A percentile compares a stretch with the other conserved stretches of the same genome.
phyloP scores from a whole-genome alignment of 129 eudicot genomes.

The Scalesia atractyloides region DNA sequence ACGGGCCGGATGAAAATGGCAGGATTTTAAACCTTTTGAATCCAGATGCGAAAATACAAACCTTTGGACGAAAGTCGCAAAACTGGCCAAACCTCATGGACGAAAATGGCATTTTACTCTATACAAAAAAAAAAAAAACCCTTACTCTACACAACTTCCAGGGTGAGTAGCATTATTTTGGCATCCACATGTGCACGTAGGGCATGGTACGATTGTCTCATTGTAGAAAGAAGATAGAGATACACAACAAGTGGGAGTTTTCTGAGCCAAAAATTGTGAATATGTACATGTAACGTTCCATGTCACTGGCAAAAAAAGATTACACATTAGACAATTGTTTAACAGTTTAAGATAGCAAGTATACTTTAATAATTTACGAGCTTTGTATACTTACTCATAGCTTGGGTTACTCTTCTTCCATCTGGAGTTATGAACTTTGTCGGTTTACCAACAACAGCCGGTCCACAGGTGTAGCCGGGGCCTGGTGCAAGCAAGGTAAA shows the following conservation, averaged over 20 bases:
- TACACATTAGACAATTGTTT: not conserved
- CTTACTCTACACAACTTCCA: not conserved
- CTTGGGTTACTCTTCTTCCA: not conserved
- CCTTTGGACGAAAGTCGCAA: too few species aligned
- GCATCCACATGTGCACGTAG: conserved; percentile 5
- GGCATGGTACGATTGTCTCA: not conserved
- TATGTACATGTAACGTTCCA: conserved; percentile 3
- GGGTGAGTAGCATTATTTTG: conserved; percentile 2
- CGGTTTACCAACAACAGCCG: too few species aligned
- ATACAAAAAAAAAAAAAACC: too few species aligned
- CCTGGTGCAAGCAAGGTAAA: not conserved
- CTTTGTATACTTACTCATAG: conserved; percentile 2
- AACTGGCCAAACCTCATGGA: too few species aligned
- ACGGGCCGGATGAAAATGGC: too few species aligned
- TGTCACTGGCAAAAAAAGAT: not conserved
- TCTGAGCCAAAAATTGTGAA: conserved; percentile 6
- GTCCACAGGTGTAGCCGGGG: too few species aligned
- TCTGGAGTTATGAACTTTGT: too few species aligned
- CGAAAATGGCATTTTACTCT: too few species aligned
- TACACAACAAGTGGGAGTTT: conserved; percentile 1
- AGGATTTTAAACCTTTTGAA: too few species aligned
- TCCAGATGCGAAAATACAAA: too few species aligned
- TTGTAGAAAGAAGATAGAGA: conserved; percentile 2
- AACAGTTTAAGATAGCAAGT: not conserved
- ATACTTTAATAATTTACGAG: not conserved